These are phyloP conservation scores for Buxus sempervirens DNA, from an alignment of 164 flowering plant species.

Conservation along the genomic window DNA sequence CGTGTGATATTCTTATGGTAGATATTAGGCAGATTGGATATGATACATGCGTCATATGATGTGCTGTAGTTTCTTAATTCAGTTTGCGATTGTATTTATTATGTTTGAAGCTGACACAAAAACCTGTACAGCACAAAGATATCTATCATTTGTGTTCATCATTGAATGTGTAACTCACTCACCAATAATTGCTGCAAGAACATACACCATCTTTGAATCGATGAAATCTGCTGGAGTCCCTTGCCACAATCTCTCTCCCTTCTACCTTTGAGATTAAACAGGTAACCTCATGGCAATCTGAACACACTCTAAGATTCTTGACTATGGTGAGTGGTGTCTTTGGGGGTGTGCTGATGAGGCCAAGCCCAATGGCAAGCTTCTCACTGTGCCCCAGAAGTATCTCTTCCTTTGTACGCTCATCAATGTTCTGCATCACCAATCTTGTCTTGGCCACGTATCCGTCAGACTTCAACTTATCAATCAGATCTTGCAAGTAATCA, in stretches of 20 bases:
- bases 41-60: not conserved
- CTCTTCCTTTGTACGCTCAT: constrained; percentile 34
- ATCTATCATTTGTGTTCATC: not conserved
- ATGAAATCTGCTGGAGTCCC: constrained; percentile 45
- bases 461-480: constrained; percentile 26
- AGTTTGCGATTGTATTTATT: not conserved
- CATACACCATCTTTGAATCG: constrained; percentile 40
- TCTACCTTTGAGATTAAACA: constrained; percentile 31
- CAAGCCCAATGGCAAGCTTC: constrained; percentile 41
- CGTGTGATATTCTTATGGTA: not conserved
- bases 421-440: constrained; percentile 40
- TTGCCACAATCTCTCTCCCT: constrained; percentile 41
- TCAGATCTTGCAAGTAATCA: constrained; percentile 21
- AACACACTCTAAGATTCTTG: constrained; percentile 46
- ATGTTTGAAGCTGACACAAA: too few relatives aligned
- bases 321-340: constrained; percentile 29
- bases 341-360: constrained; percentile 35
- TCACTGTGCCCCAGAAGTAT: constrained; percentile 42
- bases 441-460: constrained; percentile 38
- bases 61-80: not conserved
- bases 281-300: constrained; percentile 39
- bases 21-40: not conserved
- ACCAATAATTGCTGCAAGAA: constrained; percentile 43
- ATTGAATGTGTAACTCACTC: constrained; percentile 12
- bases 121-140: not conserved